Evolutionary conservation across 352 stramenopile genomes (phyloP).

Genomic region (Paralagenidium karlingii): DNA sequence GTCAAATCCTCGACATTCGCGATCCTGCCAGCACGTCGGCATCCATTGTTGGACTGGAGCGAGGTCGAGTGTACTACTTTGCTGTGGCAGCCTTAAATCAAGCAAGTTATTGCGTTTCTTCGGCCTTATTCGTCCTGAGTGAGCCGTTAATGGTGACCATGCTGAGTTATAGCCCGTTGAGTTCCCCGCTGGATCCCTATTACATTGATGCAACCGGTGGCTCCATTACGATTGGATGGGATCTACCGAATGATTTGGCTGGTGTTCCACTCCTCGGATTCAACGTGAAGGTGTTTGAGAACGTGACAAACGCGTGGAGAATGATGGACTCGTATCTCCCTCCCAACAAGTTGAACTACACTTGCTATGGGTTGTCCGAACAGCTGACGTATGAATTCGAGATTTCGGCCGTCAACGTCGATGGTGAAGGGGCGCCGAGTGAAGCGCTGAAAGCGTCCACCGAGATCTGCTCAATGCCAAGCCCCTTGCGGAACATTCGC

Average conservation of each 20-base stretch:
- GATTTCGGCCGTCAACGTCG: slow-evolving; percentile 29
- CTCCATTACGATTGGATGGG: slow-evolving; percentile 29
- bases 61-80: slow-evolving; percentile 23
- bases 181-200: slow-evolving; percentile 9
- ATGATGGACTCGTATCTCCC: no score
- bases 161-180: slow-evolving; percentile 15
- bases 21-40: no score
- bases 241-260: slow-evolving; percentile 27
- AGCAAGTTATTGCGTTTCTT: slow-evolving; percentile 31
- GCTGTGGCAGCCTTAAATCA: slow-evolving; percentile 27
- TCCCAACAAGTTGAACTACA: slow-evolving; percentile 12
- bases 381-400: slow-evolving; percentile 26
- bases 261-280: slow-evolving; percentile 27
- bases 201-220: slow-evolving; percentile 18
- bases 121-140: slow-evolving; percentile 8
- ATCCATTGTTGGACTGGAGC: slow-evolving; percentile 12
- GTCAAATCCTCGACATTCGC: no score
- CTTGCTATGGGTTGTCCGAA: slow-evolving; percentile 22
- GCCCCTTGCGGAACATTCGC: slow-evolving; percentile 8
- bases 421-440: slow-evolving; percentile 23
- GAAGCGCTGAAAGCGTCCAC: slow-evolving; percentile 8
- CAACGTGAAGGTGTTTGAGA: slow-evolving; percentile 12
- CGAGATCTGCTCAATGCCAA: slow-evolving; percentile 7
- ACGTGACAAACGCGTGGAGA: no score
- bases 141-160: slow-evolving; percentile 18